Evolutionary conservation across 768 basidiomycete species (phyloP).

Genomic region (Leucocoprinus birnbaumii): DNA sequence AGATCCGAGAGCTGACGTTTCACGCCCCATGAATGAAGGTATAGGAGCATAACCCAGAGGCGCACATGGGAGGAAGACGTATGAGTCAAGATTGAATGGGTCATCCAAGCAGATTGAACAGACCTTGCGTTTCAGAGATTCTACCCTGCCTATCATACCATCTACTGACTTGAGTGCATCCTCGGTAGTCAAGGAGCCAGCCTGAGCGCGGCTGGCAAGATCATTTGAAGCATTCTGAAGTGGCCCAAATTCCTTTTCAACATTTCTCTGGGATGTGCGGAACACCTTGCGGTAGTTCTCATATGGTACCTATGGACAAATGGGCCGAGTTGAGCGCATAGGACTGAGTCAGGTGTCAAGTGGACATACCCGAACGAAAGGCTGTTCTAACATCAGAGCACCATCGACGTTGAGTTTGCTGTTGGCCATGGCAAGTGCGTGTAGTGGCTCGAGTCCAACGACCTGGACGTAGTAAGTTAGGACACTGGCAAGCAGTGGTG

Average conservation of each 20-base stretch:
- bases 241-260: slow-evolving; percentile 74
- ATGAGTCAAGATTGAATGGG: slow-evolving; percentile 2
- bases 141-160: slow-evolving; percentile 70
- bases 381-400: slow-evolving; percentile 79
- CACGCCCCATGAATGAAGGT: slow-evolving; percentile 1
- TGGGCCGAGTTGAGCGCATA: slow-evolving; percentile 2
- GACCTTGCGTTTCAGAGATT: slow-evolving; percentile 89
- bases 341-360: not conserved
- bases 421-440: slow-evolving; percentile 13
- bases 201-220: slow-evolving; percentile 44
- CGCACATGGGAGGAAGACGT: not conserved
- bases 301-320: slow-evolving; percentile 69
- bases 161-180: slow-evolving; percentile 65
- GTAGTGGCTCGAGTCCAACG: no score
- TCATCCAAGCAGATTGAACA: slow-evolving; percentile 11
- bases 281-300: slow-evolving; percentile 91
- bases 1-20: slow-evolving; percentile 41
- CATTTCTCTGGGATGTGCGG: slow-evolving; percentile 73
- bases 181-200: slow-evolving; percentile 37
- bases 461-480: no score
- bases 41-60: slow-evolving; percentile 2
- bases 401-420: slow-evolving; percentile 71
- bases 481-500: not conserved
- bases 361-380: slow-evolving; percentile 63
- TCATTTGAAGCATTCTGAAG: slow-evolving; percentile 59